These are phyloP conservation scores for Chlorella sp. DNA, from an alignment of 139 green algal genomes.

Conservation along the genomic window DNA sequence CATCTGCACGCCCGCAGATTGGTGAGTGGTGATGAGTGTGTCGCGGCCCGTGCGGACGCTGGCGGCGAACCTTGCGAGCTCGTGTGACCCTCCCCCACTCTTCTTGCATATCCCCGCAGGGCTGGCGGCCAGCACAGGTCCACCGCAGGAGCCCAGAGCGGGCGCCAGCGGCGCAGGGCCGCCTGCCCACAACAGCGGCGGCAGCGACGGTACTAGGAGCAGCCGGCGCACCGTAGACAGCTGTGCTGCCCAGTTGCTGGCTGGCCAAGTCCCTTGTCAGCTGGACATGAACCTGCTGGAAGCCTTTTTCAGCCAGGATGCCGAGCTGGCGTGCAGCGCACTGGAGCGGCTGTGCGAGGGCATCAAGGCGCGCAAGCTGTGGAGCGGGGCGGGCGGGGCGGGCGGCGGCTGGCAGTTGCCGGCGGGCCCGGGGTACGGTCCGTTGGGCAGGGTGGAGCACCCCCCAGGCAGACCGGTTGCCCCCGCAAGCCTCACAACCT, in stretches of 20 bases:
- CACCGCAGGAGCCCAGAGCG: neutral
- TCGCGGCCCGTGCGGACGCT: too few relatives aligned
- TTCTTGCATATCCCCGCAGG: neutral
- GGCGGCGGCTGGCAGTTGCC: too few relatives aligned
- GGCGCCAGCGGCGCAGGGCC: neutral
- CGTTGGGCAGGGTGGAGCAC: neutral
- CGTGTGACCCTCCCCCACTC: too few relatives aligned
- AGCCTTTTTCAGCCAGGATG: neutral
- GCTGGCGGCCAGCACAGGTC: neutral
- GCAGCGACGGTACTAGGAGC: too few relatives aligned
- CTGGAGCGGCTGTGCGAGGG: slow-evolving; percentile 19
- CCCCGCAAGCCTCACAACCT: neutral
- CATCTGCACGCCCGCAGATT: too few relatives aligned
- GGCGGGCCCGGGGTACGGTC: too few relatives aligned
- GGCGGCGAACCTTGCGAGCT: too few relatives aligned
- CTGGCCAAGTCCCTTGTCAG: neutral
- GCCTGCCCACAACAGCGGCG: too few relatives aligned
- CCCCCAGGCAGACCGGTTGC: neutral
- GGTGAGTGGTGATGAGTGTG: neutral
- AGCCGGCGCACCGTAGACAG: neutral
- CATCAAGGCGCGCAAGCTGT: neutral
- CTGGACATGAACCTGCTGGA: neutral
- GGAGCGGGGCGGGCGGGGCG: neutral
- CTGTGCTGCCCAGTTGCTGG: neutral
- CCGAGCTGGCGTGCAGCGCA: neutral